Evolutionary conservation across 306 rosid genomes (phyloP), one percentile per base, ranked within the genome.

Genomic region (Cucumis melo): DNA sequence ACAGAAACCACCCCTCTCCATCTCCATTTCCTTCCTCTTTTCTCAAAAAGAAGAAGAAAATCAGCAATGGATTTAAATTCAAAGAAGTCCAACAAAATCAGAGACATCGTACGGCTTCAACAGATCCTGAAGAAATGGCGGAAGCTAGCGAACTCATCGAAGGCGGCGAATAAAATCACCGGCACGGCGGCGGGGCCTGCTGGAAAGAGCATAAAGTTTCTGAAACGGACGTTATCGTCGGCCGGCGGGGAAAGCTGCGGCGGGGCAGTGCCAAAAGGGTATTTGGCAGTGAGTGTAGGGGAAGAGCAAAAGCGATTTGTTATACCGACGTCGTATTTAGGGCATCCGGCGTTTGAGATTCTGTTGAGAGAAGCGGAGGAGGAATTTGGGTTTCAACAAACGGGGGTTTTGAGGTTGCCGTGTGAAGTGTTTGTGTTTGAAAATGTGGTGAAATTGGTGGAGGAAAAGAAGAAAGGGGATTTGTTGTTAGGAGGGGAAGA

Each of bases 71-170:
- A 91, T 83, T 80, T 85, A 76, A 91, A 87, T 83, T 80, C 86
- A 74, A 91, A 87, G 90, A 94, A 89, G 76, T 86, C 93, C 24
- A 94, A 90, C 91, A 94, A 87, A 85, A 94, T 94, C 82, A 87
- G 90, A 67, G 91, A 94, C 4, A 94, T 94, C 51, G 98, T 90
- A 42, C 91, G 98, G 81, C 98, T 94, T 85, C 94, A 86, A 66
- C 96, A 91, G 84, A 87, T 94, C 83, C 89, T 94, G 13, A 94
- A 91, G 91, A 94, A 90, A 76, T 91, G 98, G 98, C 89, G 96
- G 86, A 94, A 89, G 82, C 73, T 80, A 5, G 96, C 97, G 5
- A 90, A 77, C 81, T 78, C 93, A 10, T 82, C 97, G 50, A 91
- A 89, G 78, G 5, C 87, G 50, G 20, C 87, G 24, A 58, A 24